Evolutionary conservation across 2,329 filamentous ascomycete species (phyloP).

Genomic region (Passalora sequoiae): DNA sequence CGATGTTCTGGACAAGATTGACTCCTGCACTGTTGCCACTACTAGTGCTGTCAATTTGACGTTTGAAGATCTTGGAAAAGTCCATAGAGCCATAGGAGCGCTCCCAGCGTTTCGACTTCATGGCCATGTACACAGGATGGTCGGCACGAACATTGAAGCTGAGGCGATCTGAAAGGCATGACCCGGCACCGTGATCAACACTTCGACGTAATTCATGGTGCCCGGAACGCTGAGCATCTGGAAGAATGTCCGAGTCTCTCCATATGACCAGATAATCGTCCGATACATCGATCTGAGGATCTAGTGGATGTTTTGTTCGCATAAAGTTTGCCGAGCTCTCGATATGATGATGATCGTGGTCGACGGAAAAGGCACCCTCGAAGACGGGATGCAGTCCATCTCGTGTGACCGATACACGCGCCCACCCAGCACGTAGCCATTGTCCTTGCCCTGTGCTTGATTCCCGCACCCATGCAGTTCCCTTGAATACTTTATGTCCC

Average conservation of each 20-base stretch:
- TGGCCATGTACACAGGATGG: constrained; percentile 59
- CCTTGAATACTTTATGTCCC: constrained; percentile 79
- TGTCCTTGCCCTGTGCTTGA: constrained; percentile 50
- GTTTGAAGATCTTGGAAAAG: constrained; percentile 61
- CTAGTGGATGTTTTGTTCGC: constrained; percentile 63
- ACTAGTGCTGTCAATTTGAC: constrained; percentile 62
- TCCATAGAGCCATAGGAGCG: constrained; percentile 57
- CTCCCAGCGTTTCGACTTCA: constrained; percentile 42
- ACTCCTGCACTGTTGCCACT: constrained; percentile 73
- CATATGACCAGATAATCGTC: constrained; percentile 85
- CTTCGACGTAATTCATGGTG: constrained; percentile 56
- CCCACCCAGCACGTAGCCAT: constrained; percentile 83
- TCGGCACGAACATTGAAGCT: constrained; percentile 70
- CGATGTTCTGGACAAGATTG: constrained; percentile 74
- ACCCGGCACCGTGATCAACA: constrained; percentile 15
- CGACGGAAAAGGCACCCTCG: constrained; percentile 78
- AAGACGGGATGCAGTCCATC: constrained; percentile 80
- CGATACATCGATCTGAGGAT: constrained; percentile 58
- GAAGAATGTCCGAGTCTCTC: constrained; percentile 76
- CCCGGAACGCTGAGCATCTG: constrained; percentile 24
- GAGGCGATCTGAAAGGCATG: constrained; percentile 70
- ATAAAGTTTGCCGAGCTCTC: constrained; percentile 70
- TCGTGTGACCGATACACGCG: constrained; percentile 68
- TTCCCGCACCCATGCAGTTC: constrained; percentile 63
- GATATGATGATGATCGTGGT: constrained; percentile 80